Evolutionary conservation across 1,284 basidiomycete genomes (phyloP), one percentile per base, ranked within the genome.

Genomic region (Moesziomyces parantarcticus): DNA sequence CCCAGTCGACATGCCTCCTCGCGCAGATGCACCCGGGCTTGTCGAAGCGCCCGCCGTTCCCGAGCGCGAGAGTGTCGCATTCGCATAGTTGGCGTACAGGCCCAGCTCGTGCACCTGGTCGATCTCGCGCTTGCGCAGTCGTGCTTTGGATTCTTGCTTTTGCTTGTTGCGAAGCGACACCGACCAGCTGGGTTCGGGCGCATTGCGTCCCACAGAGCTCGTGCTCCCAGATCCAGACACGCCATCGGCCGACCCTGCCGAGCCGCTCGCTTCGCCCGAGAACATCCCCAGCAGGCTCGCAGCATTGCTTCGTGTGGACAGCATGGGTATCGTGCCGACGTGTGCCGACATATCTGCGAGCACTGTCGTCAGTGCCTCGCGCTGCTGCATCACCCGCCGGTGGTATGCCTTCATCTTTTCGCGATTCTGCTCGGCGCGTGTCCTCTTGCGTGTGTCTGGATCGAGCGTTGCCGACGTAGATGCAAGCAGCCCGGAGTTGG

Each of bases 361-460:
- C 14, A 65, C 47, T n/a, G 50, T 58, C 20, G 58, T 47, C 16
- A 71, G 61, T 16, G 62, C 58, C 18, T 71, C 68, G 21, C 68
- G n/a, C 36, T 71, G 68, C 48, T 71, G 68, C 68, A 71, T 71
- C 13, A 71, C 68, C 9, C 68, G 43, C 18, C 58, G 34, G 43
- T 71, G 68, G 39, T 71, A 71, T 7, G 68, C 68, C 49, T 65
- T 71, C 68, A 71, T 71, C 53, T 71, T 71, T 50, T 65, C 62
- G 25, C 68, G 61, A n/a, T 71, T 71, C 48, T 65, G 68, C 44
- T 71, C 68, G 10, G 62, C 68, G 3, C 68, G 62, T 10, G 54
- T 51, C 21, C 55, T 63, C 50, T 59, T 70, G 25, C 58, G 57
- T 45, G 58, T 44, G n/a, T 57, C 64, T 3, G 54, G 11, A 40